phyloP scores from a whole-genome alignment of 2,329 filamentous ascomycete genomes.

The Trichophyton schoenleinii region DNA sequence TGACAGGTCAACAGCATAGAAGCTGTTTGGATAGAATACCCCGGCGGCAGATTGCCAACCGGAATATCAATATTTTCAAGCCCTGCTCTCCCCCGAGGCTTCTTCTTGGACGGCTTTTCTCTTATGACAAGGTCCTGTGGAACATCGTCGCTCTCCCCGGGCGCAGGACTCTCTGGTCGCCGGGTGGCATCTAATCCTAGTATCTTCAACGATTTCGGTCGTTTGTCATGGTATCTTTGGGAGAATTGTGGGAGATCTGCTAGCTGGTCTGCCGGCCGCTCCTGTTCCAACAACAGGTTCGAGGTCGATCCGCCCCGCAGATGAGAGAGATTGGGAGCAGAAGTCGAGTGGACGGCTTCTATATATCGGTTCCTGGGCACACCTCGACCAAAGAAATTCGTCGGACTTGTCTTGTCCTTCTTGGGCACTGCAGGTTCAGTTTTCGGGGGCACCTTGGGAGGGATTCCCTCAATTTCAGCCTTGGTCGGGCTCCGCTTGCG shows the following conservation, averaged over 20 bases:
- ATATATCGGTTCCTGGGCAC: neutral
- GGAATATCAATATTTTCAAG: neutral
- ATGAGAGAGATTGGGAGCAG: neutral
- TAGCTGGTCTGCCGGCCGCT: neutral
- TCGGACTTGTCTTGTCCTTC: neutral
- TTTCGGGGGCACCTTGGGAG: constrained; percentile 3
- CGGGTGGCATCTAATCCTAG: neutral
- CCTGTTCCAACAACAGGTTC: neutral
- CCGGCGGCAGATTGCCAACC: neutral
- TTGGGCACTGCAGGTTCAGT: neutral
- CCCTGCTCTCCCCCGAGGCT: neutral
- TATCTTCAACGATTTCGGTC: neutral
- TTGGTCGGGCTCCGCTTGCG: neutral
- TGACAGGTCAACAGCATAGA: constrained; percentile 8
- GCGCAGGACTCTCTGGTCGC: neutral
- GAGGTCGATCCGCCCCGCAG: neutral
- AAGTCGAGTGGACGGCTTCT: neutral
- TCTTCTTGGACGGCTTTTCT: neutral
- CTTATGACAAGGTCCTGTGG: neutral
- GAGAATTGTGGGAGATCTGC: neutral
- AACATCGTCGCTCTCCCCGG: neutral
- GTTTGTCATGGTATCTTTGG: neutral
- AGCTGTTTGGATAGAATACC: neutral
- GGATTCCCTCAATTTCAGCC: neutral
- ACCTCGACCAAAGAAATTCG: neutral